Evolutionary conservation across 169 alveolate species (phyloP).

Genomic region (Cryptosporidium tyzzeri): DNA sequence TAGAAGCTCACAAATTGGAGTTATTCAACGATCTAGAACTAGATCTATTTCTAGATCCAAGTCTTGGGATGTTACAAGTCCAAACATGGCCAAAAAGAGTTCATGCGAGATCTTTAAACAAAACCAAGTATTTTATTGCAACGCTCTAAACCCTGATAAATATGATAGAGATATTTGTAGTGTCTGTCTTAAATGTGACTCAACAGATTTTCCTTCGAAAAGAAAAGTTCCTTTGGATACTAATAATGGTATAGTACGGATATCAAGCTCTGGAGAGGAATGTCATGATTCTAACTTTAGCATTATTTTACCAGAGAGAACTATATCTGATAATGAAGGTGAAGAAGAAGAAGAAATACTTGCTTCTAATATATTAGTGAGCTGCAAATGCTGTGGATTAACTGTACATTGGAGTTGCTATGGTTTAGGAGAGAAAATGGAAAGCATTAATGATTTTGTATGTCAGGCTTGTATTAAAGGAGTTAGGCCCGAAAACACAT

Average conservation of each 20-base stretch:
- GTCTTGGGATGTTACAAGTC: constrained; percentile 48
- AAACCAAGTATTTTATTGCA: constrained; percentile 34
- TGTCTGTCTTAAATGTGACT: constrained; percentile 27
- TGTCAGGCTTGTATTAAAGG: constrained; percentile 55
- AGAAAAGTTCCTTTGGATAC: neutral
- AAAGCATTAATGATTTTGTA: neutral
- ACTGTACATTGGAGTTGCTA: constrained; percentile 62
- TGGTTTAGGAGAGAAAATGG: constrained; percentile 15
- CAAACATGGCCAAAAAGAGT: constrained; percentile 3
- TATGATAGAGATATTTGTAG: constrained; percentile 44
- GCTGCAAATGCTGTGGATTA: constrained; percentile 50
- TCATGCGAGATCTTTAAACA: constrained; percentile 23
- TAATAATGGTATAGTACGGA: neutral
- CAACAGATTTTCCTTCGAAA: constrained; percentile 27
- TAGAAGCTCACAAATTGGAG: constrained; percentile 49
- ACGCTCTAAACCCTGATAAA: constrained; percentile 24
- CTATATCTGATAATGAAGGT: neutral
- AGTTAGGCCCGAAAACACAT: constrained; percentile 27
- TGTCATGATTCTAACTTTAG: neutral
- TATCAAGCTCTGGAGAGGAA: neutral
- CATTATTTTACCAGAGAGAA: neutral
- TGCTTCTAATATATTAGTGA: constrained; percentile 4
- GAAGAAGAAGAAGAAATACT: neutral
- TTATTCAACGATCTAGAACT: constrained; percentile 55
- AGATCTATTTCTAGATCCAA: constrained; percentile 55